A percentile compares a stretch with the other conserved stretches of the same genome.
These are phyloP conservation scores for Botrytis hyacinthi DNA, from an alignment of 2,329 filamentous ascomycete species.

Conservation along the genomic window DNA sequence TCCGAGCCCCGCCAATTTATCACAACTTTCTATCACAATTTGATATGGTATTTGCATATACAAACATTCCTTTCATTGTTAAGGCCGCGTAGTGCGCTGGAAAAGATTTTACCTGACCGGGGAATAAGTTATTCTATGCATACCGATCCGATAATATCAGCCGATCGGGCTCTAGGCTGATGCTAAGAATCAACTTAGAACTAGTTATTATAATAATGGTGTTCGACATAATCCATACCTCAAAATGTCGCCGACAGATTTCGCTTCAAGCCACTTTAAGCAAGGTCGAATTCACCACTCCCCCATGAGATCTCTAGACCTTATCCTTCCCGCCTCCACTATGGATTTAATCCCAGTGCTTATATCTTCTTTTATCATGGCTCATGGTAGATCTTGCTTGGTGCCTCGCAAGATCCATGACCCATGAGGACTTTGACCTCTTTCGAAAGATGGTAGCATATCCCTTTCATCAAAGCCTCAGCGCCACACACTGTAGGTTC, in stretches of 20 bases:
- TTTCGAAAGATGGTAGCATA: constrained; percentile 26
- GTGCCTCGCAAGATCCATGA: constrained; percentile 37
- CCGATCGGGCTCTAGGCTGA: constrained; percentile 10
- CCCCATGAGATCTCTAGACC: constrained; percentile 19
- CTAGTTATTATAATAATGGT: not conserved
- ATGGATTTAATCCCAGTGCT: constrained; percentile 12
- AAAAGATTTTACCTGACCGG: not conserved
- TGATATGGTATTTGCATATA: not conserved
- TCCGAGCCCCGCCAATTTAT: constrained; percentile 9
- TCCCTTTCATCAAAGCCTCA: constrained; percentile 26
- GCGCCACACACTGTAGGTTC: constrained; percentile 29
- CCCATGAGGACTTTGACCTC: constrained; percentile 33
- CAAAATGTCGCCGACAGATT: not conserved
- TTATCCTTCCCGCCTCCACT: constrained; percentile 25
- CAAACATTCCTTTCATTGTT: not conserved
- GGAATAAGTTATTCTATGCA: not conserved
- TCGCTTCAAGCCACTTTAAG: constrained; percentile 14
- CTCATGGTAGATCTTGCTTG: constrained; percentile 33
- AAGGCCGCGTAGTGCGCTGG: not conserved
- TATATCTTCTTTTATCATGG: constrained; percentile 13
- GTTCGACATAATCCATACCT: not conserved
- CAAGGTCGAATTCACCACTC: not conserved
- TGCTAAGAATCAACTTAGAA: not conserved
- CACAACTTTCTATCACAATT: constrained; percentile 13
- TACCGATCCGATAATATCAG: constrained; percentile 7